phyloP scores from a whole-genome alignment of 208 protist genomes.

The Leptomonas seymouri region DNA sequence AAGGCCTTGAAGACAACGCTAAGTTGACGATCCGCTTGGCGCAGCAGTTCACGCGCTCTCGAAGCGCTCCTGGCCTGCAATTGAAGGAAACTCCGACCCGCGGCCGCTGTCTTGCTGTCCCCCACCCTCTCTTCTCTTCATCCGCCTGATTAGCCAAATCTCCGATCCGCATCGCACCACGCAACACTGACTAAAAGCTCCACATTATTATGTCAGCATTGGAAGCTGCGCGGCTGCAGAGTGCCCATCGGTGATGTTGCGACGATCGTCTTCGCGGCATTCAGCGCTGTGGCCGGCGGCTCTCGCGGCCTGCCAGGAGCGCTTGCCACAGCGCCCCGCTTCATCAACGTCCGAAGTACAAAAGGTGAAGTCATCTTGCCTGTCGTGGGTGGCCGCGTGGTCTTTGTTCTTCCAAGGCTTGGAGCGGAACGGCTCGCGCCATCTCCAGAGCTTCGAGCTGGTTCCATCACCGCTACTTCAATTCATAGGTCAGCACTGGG shows the following conservation, averaged over 20 bases:
- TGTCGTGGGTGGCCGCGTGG: background rate
- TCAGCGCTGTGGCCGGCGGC: background rate
- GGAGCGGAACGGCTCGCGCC: background rate
- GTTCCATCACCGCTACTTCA: slow-evolving; percentile 8
- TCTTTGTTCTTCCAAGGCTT: background rate
- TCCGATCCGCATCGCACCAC: too few species aligned
- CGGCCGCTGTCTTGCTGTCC: too few species aligned
- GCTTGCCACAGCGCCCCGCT: background rate
- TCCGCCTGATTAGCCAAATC: too few species aligned
- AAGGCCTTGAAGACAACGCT: too few species aligned
- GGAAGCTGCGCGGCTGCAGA: too few species aligned
- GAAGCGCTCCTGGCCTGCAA: too few species aligned
- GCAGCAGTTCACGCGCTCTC: too few species aligned
- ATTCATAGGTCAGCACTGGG: slow-evolving; percentile 24
- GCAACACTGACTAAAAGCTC: too few species aligned
- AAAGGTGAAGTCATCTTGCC: background rate
- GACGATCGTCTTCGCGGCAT: background rate
- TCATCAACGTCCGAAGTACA: background rate
- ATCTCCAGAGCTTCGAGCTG: background rate
- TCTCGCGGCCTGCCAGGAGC: slow-evolving; percentile 2
- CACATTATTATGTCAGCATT: too few species aligned
- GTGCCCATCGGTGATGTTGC: background rate
- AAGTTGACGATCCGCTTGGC: too few species aligned
- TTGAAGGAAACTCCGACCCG: too few species aligned
- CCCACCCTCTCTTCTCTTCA: too few species aligned